A percentile compares a stretch with the other conserved stretches of the same genome.
Evolutionary conservation across 257 asterid species (phyloP).

Genomic region (Fraxinus anomala): DNA sequence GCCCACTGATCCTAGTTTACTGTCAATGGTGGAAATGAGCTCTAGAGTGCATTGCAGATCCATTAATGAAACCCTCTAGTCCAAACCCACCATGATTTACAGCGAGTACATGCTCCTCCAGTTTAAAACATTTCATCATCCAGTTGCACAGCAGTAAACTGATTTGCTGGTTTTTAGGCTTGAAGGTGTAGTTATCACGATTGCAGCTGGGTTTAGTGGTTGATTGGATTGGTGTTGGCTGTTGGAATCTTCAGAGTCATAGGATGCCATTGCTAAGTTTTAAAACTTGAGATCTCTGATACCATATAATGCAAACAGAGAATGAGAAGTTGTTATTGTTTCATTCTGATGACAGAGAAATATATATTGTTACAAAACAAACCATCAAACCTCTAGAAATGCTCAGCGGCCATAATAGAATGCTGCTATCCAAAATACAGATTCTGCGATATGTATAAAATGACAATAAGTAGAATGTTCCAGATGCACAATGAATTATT

Average conservation of each 20-base stretch:
- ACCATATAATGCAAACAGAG: background rate
- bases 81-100: background rate
- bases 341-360: background rate
- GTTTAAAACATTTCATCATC: background rate
- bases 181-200: background rate
- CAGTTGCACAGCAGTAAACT: background rate
- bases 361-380: background rate
- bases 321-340: background rate
- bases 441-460: background rate
- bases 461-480: background rate
- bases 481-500: background rate
- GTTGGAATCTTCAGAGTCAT: background rate
- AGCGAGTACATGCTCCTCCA: background rate
- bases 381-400: background rate
- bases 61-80: background rate
- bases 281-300: background rate
- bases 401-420: background rate
- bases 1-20: background rate
- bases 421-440: background rate
- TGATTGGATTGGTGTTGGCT: background rate
- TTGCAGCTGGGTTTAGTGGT: background rate
- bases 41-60: background rate
- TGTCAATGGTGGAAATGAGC: background rate
- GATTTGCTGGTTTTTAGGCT: background rate
- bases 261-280: background rate